Conservation (phyloP, 257 asterid genomes). For the Ehretia macrophylla region DNA sequence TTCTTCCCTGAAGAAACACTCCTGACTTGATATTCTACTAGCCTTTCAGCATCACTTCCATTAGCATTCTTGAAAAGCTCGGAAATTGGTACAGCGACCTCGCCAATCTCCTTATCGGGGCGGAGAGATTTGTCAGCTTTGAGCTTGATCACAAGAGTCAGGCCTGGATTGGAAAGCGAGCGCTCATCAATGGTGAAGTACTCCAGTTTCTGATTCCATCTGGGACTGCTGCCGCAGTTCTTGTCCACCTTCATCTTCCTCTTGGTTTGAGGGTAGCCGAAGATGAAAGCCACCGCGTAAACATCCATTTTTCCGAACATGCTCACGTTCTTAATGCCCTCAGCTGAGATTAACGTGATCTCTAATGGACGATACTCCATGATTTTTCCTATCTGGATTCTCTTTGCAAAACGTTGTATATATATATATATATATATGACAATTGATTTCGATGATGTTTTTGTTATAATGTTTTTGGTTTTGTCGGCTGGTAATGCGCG, state of each 20-base stretch:
- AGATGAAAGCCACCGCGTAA: constrained; percentile 17
- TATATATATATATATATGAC: too few species aligned
- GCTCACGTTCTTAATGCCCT: constrained; percentile 29
- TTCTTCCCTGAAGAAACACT: constrained; percentile 57
- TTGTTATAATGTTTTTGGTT: too few species aligned
- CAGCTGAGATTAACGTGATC: constrained; percentile 32
- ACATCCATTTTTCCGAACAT: constrained; percentile 30
- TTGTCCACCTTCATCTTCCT: constrained; percentile 25
- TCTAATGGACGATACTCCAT: constrained; percentile 29
- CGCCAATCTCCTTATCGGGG: constrained; percentile 51
- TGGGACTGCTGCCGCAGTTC: constrained; percentile 30
- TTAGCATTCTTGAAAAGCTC: constrained; percentile 32
- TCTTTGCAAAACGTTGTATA: too few species aligned
- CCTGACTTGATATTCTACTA: constrained; percentile 48
- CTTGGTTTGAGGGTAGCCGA: constrained; percentile 14
- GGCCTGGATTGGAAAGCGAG: constrained; percentile 46
- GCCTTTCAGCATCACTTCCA: constrained; percentile 11
- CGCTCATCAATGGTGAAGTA: constrained; percentile 54
- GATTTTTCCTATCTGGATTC: background rate
- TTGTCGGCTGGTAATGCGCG: too few species aligned
- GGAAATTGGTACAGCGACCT: constrained; percentile 47
- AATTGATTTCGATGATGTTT: too few species aligned
- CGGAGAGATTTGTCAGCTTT: constrained; percentile 38
- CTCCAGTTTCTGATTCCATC: constrained; percentile 30
- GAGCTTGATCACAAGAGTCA: constrained; percentile 47